A percentile compares a stretch with the other conserved stretches of the same genome.
Evolutionary conservation across 768 basidiomycete genomes (phyloP).

Genomic region (Lanmaoa rubissima): DNA sequence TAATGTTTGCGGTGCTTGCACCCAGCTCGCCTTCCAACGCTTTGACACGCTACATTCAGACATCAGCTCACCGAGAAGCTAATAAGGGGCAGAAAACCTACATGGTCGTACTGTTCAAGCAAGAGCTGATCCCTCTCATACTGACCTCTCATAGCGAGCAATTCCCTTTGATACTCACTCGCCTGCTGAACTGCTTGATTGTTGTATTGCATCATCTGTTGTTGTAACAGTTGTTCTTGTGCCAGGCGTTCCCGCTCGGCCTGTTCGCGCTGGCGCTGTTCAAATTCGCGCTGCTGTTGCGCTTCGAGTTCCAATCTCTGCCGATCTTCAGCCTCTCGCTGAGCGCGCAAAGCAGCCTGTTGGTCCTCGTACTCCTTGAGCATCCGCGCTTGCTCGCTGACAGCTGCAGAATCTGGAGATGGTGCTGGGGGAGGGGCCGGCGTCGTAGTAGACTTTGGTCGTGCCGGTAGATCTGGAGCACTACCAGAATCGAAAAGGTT

Average conservation of each 20-base stretch:
- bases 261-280: constrained; percentile 82
- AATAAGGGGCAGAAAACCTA: constrained; percentile 33
- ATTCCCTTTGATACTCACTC: constrained; percentile 83
- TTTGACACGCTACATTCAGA: constrained; percentile 75
- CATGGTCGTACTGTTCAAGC: constrained; percentile 95
- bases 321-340: constrained; percentile 81
- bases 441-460: constrained; percentile 56
- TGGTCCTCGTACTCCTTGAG: constrained; percentile 96
- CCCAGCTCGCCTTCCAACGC: constrained; percentile 87
- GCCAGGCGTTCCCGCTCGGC: constrained; percentile 84
- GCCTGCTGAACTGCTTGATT: constrained; percentile 75
- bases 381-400: constrained; percentile 90
- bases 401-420: constrained; percentile 64
- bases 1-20: constrained; percentile 71
- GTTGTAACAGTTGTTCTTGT: constrained; percentile 83
- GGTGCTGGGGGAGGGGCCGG: constrained; percentile 71
- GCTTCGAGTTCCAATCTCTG: constrained; percentile 74
- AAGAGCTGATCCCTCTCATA: constrained; percentile 98
- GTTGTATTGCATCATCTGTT: constrained; percentile 79
- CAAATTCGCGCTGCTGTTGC: constrained; percentile 84
- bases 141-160: constrained; percentile 92
- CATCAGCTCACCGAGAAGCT: constrained; percentile 5
- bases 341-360: constrained; percentile 80
- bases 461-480: constrained; percentile 84
- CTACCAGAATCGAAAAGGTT: constrained; percentile 81